Base-by-base conservation (phyloP, 2,329 filamentous ascomycete species). In the Epichloe coenophiala region DNA sequence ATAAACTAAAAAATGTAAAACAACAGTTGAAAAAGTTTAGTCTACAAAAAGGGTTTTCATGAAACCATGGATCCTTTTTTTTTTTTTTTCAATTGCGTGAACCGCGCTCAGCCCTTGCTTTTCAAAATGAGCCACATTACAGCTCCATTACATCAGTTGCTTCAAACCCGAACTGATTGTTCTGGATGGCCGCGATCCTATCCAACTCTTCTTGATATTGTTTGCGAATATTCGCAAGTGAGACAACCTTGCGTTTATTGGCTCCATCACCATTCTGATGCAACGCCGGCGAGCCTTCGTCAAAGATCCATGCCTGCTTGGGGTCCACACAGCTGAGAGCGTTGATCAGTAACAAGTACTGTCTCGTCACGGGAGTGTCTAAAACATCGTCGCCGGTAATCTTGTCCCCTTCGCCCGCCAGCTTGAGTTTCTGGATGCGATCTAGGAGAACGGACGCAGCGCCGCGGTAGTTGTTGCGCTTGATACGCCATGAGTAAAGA, bases 191-290 rank as follows among this genome's bases (percentile, higher is more conserved):
- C 48, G 85, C 87, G 58, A 93, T 84, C 55, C 88, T 78, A 68
- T 98, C 93, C 61, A 98, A 71, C 67, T 97, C 89, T 23, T 78
- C 80, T 68, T 95, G 87, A 65, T 96, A 98, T 63, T 91, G 86
- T 66, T 84, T 88, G 61, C 90, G 78, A 48, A 97, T 73, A 64
- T 95, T 90, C 33, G 85, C 85, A 50, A 98, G 70, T 35, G 88
- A 95, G 15, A 97, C 77, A 37, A 97, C 81, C 63, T 79, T 84
- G 54, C 90, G 81, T 70, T 84, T 85, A 13, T 66, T 58, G 38
- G 51, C 51, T 8, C 38, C 49, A 8, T 53, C 54, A 4, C 54
- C 57, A 37, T 58, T 58, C 17, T 59, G 61, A 38, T 57, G 57
- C n/a, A 53, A 51, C 5, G 51, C 57, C 8, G 56, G 49, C 8